Base-by-base conservation (phyloP, 495 filamentous ascomycete genomes). In the Parathielavia hyrcaniae region DNA sequence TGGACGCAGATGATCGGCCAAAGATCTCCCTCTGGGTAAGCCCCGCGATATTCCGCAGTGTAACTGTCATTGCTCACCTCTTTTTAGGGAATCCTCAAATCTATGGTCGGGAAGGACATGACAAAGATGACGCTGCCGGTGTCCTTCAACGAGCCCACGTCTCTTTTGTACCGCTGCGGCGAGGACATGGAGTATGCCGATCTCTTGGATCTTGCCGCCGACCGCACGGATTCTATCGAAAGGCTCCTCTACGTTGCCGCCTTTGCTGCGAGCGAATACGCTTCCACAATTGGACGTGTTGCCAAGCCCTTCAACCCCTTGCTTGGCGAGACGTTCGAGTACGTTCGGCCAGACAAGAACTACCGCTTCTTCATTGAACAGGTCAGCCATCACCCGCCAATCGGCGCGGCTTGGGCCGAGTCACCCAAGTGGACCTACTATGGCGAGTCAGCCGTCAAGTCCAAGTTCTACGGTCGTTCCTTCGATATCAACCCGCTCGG, bases 51-150 rank as follows among this genome's bases (percentile, higher is more conserved):
- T n/a, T 16, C 19, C 44, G 10, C 10, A 22, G 23, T 17, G 9
- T 32, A 7, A 58, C 4, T 10, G 0, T 5, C 0, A 7, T 23
- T 11, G 17, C 56, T 58, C 11, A 57, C 39, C 5, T 16, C 1
- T 34, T 40, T 17, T 20, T 53, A 97, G 92, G 86, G 87, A 57
- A 96, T 98, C 60, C 73, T 98, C 49, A 97, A 97, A 77, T 98
- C 93, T 41, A 98, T 98, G 93, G 96, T 98, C 65, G 93, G 93
- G 55, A 98, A 97, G 70, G 93, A 98, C 69, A 97, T 98, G 93
- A 98, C 93, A 19, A 97, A 91, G 75, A 97, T 98, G 93, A 98
- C 93, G 3, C 79, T 98, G 5, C 93, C 93, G 0, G 93, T 98
- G 6, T 96, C 93, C 12, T 98, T 98, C 77, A 98, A 98, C 70